Conservation (phyloP, 257 asterid species). For the Eustoma russellianum region DNA sequence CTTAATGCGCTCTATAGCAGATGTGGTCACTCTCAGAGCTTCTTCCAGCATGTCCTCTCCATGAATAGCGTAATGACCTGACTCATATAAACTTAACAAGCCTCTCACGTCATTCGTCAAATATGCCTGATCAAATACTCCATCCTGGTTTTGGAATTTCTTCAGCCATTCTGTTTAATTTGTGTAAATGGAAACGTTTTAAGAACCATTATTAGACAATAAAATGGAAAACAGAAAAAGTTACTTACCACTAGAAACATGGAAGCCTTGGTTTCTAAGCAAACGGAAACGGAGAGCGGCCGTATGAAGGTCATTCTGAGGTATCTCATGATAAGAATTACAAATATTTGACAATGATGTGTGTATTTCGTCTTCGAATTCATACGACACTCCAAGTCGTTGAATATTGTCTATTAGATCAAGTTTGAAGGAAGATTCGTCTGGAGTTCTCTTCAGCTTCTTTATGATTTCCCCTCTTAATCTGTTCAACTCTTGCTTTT, state of each 20-base stretch:
- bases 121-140: slow-evolving; percentile 5
- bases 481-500: not conserved
- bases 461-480: slow-evolving; percentile 7
- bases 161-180: slow-evolving; percentile 5
- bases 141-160: slow-evolving; percentile 15
- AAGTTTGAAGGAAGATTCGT: not conserved
- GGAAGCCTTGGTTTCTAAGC: slow-evolving; percentile 23
- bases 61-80: slow-evolving; percentile 14
- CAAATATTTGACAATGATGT: not conserved
- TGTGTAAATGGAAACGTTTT: too few species aligned
- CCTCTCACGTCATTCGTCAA: slow-evolving; percentile 1
- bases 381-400: slow-evolving; percentile 25
- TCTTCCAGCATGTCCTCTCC: slow-evolving; percentile 17
- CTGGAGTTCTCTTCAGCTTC: slow-evolving; percentile 1
- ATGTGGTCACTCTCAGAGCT: slow-evolving; percentile 16
- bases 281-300: slow-evolving; percentile 33
- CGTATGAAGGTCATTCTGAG: not conserved
- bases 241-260: slow-evolving; percentile 17
- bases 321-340: not conserved
- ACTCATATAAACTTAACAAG: slow-evolving; percentile 12
- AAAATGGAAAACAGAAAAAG: too few species aligned
- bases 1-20: not conserved
- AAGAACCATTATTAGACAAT: too few species aligned
- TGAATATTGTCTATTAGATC: slow-evolving; percentile 12
- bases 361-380: slow-evolving; percentile 15